Base-by-base conservation (phyloP, 2,329 filamentous ascomycete species). In the Penicillium occitanis region DNA sequence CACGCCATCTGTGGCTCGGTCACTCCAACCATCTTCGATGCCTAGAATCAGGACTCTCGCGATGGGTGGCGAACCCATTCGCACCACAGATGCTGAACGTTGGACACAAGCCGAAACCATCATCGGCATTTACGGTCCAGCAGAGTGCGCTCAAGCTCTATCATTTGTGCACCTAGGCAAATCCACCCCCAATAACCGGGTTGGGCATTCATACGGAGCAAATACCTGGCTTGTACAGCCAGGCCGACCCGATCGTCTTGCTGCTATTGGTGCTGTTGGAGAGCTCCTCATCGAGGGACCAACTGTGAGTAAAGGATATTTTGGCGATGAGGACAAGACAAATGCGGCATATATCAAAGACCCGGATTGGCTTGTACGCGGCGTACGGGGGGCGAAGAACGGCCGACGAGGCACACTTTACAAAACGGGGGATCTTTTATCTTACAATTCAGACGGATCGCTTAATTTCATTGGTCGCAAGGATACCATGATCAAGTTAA, bases 281-380 rank as follows among this genome's bases (percentile, higher is more conserved):
- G 80, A 82, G 64, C 70, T 82, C 0, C 55, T 80, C 3, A 69
- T 82, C 1, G 78, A 81, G 67, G 80, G 80, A 0, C 71, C 73
- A 1, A 71, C 71, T 1, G 66, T 78, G 1, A 71, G 67, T 7
- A 65, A 70, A 44, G 73, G 73, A 3, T 78, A 78, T 60, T 67
- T 76, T 33, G 69, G 71, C 14, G 64, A 75, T 25, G 63, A 68
- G 0, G 68, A 70, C 10, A 72, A 69, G 50, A 76, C 74, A 2
- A 61, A 66, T 2, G 64, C 63, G 8, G 67, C 67, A 1, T 77
- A 76, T 59, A 68, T 77, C 5, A 42, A 61, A 7, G 48, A 55
- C 1, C 64, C 64, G 7, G 28, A 44, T 7, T 66, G 64, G 64
- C 57, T 66, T 62, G 2, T 58, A 28, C 7, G 13, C 2, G 61